Base-by-base conservation (phyloP, 2,329 filamentous ascomycete species). In the Colletotrichum eleusines region DNA sequence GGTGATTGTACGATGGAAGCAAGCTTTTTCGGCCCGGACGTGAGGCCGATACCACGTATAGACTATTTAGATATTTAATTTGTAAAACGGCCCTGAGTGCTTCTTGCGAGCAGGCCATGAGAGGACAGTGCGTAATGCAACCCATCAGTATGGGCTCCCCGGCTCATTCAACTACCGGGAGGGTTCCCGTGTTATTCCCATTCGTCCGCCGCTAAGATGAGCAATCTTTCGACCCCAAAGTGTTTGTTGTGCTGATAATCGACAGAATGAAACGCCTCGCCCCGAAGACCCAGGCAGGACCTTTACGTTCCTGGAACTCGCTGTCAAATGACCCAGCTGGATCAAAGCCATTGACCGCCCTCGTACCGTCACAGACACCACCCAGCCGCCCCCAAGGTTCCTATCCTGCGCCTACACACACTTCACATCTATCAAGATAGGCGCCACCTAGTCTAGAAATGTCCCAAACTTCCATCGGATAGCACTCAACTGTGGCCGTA, bases 1-100 rank as follows among this genome's bases (percentile, higher is more conserved):
- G 12, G 76, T 75, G 2, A 35, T 76, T 2, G 44, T 44, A 76
- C 80, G 63, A 71, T 84, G 55, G 79, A 75, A 73, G 16, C 48
- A 40, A 58, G 67, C 63, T 51, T 31, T 61, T 16, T 67, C 63
- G 16, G 57, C 42, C 23, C 57, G 42, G 16, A 12, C 42, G 18
- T 68, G 42, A 68, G 38, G n/a, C 5, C 31, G 31, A 23, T 7
- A n/a, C 42, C 18, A 9, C 31, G 35, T 68, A 67, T n/a, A n/a
- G n/a, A n/a, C n/a, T 68, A 62, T 63, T 33, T 31, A 12, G 4
- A 31, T 28, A 23, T 66, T 62, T 62, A 26, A n/a, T 67, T 57
- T 70, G 63, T 70, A 18, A 2, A 55, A n/a, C n/a, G 9, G 8
- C 14, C 51, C 8, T 8, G 9, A 6, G 18, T 7, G 4, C n/a